These are phyloP conservation scores for Globisporangium echinulatum DNA, from an alignment of 352 stramenopile genomes.

Conservation along the genomic window DNA sequence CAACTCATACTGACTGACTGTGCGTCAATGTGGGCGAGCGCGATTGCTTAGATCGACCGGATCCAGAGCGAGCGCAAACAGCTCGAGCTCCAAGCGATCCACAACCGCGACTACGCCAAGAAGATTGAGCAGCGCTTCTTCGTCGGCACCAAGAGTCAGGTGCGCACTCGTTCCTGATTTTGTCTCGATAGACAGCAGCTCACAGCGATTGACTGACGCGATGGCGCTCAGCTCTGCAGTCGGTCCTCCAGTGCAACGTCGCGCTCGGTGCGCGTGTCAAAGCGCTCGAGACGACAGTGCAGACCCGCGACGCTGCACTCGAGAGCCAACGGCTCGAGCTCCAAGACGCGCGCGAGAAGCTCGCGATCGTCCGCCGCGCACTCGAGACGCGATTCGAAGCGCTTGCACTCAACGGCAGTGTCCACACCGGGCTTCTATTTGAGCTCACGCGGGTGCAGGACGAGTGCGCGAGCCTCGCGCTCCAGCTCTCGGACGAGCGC, in stretches of 20 bases:
- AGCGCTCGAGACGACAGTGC: conserved; percentile 25
- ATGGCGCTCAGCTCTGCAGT: conserved; percentile 16
- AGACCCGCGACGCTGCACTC: conserved; percentile 19
- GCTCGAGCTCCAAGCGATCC: conserved; percentile 75
- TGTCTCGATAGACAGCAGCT: too few species aligned
- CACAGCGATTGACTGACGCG: not conserved
- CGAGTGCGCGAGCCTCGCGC: conserved; percentile 42
- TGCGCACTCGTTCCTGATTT: conserved; percentile 1
- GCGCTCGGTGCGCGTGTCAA: conserved; percentile 43
- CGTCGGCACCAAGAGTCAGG: conserved; percentile 59
- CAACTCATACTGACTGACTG: not conserved
- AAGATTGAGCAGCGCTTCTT: conserved; percentile 84
- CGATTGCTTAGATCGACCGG: conserved; percentile 43
- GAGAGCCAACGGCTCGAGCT: conserved; percentile 23
- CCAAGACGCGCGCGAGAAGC: conserved; percentile 38
- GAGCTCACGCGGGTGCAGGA: conserved; percentile 74
- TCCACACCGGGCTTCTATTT: conserved; percentile 72
- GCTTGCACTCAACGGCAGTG: conserved; percentile 54
- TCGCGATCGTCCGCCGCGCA: conserved; percentile 64
- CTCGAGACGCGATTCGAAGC: conserved; percentile 65
- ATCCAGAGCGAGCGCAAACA: conserved; percentile 71
- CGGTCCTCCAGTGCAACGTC: conserved; percentile 57
- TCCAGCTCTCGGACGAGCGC: conserved; percentile 58
- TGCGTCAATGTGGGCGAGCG: not conserved
- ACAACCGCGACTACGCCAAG: conserved; percentile 78